Evolutionary conservation across 1,139 yeast species (phyloP).

Genomic region (Meyerozyma carpophila): DNA sequence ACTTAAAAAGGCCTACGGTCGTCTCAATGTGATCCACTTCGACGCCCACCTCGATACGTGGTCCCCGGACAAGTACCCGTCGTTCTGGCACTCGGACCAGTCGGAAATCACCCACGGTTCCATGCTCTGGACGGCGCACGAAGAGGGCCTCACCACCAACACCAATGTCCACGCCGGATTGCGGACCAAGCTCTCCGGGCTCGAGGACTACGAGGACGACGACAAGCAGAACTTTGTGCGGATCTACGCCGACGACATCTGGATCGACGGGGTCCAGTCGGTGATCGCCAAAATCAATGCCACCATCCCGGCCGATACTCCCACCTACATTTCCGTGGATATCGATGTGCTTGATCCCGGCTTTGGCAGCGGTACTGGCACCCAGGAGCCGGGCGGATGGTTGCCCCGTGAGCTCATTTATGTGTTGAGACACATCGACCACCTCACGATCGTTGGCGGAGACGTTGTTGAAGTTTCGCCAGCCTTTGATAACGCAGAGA

Average conservation of each 20-base stretch:
- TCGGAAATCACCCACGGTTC: constrained; percentile 71
- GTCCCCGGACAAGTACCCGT: constrained; percentile 63
- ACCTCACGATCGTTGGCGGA: constrained; percentile 64
- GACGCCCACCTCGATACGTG: constrained; percentile 81
- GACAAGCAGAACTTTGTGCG: constrained; percentile 58
- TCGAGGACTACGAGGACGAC: constrained; percentile 61
- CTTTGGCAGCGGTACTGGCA: constrained; percentile 78
- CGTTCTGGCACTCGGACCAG: constrained; percentile 65
- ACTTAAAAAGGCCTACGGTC: constrained; percentile 53
- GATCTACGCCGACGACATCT: constrained; percentile 65
- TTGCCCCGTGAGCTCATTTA: constrained; percentile 69
- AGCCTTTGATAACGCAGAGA: constrained; percentile 65
- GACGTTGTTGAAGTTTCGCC: constrained; percentile 79
- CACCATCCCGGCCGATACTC: constrained; percentile 49
- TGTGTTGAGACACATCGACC: constrained; percentile 53
- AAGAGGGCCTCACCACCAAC: constrained; percentile 57
- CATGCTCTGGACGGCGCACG: constrained; percentile 72
- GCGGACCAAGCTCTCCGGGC: constrained; percentile 62
- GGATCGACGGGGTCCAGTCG: constrained; percentile 53
- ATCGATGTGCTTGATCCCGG: constrained; percentile 81
- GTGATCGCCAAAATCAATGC: constrained; percentile 47
- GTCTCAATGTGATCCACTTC: constrained; percentile 64
- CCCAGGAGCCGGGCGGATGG: constrained; percentile 81
- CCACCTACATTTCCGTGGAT: constrained; percentile 70
- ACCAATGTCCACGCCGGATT: constrained; percentile 68